A percentile compares a stretch with the other conserved stretches of the same genome.
Evolutionary conservation across 2,329 filamentous ascomycete genomes (phyloP).

Genomic region (Dothiorella sarmentorum): DNA sequence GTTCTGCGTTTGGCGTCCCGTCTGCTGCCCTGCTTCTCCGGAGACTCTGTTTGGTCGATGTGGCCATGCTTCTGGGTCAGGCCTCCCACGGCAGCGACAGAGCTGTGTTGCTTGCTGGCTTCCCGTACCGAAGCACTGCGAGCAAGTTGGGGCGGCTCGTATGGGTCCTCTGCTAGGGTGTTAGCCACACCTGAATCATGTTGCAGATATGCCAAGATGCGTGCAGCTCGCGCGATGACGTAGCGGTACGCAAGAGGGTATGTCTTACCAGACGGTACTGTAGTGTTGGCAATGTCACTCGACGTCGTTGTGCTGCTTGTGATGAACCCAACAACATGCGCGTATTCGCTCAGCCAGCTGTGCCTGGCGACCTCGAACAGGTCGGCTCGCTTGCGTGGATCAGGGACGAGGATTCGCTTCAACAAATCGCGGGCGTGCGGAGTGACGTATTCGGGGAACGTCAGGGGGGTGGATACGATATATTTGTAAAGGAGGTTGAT

Average conservation of each 20-base stretch:
- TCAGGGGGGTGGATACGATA: slow-evolving; percentile 93
- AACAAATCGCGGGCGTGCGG: slow-evolving; percentile 92
- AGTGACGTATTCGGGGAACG: slow-evolving; percentile 97
- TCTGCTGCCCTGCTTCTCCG: slow-evolving; percentile 61
- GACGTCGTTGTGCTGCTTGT: slow-evolving; percentile 90
- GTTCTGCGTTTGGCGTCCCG: slow-evolving; percentile 90
- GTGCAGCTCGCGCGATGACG: neutral
- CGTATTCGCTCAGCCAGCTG: slow-evolving; percentile 96
- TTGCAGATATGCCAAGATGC: neutral
- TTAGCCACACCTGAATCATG: slow-evolving; percentile 21
- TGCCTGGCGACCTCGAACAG: slow-evolving; percentile 96
- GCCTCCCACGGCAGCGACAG: slow-evolving; percentile 52
- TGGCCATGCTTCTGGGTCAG: slow-evolving; percentile 71
- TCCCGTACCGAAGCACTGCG: slow-evolving; percentile 92
- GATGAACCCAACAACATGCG: slow-evolving; percentile 94
- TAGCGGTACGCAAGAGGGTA: neutral
- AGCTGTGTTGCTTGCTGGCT: slow-evolving; percentile 62
- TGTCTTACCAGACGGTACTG: slow-evolving; percentile 57
- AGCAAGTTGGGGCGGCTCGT: slow-evolving; percentile 63
- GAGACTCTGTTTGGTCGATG: slow-evolving; percentile 64
- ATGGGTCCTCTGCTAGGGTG: slow-evolving; percentile 43
- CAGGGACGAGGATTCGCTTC: slow-evolving; percentile 88
- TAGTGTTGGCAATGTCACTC: slow-evolving; percentile 78
- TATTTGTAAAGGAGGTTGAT: slow-evolving; percentile 99
- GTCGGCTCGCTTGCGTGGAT: slow-evolving; percentile 90